Evolutionary conservation across 257 asterid species (phyloP).

Genomic region (Solanum pennellii): DNA sequence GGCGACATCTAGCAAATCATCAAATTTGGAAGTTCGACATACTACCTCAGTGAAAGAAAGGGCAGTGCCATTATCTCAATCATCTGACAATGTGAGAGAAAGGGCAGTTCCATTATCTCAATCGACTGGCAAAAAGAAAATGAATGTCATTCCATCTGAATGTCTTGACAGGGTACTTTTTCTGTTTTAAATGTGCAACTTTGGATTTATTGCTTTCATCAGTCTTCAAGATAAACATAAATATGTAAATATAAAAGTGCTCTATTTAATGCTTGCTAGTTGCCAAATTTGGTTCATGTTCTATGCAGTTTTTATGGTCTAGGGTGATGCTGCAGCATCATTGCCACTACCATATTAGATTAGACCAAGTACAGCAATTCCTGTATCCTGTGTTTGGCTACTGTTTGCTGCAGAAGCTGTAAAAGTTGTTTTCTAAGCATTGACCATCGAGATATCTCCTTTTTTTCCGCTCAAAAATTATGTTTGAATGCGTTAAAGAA

Average conservation of each 20-base stretch:
- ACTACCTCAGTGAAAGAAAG: slow-evolving; percentile 22
- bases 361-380: neutral
- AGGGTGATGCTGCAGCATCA: neutral
- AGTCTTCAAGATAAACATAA: neutral
- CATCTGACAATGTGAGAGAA: slow-evolving; percentile 25
- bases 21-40: slow-evolving; percentile 20
- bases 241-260: neutral
- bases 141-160: slow-evolving; percentile 42
- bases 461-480: neutral
- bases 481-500: neutral
- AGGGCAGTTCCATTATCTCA: slow-evolving; percentile 15
- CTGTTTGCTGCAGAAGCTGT: neutral
- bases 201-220: neutral
- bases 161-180: slow-evolving; percentile 47
- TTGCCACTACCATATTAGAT: neutral
- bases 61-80: slow-evolving; percentile 13
- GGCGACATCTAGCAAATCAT: slow-evolving; percentile 11
- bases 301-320: neutral
- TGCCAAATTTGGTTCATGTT: neutral
- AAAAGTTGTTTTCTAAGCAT: neutral
- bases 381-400: neutral
- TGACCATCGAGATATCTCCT: neutral
- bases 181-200: neutral
- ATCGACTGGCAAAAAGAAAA: slow-evolving; percentile 26
- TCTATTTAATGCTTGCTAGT: neutral